Percentiles rank a stretch among this genome's conserved stretches.
These are phyloP conservation scores for Macrophomina tecta DNA, from an alignment of 2,329 filamentous ascomycete species.

Conservation along the genomic window DNA sequence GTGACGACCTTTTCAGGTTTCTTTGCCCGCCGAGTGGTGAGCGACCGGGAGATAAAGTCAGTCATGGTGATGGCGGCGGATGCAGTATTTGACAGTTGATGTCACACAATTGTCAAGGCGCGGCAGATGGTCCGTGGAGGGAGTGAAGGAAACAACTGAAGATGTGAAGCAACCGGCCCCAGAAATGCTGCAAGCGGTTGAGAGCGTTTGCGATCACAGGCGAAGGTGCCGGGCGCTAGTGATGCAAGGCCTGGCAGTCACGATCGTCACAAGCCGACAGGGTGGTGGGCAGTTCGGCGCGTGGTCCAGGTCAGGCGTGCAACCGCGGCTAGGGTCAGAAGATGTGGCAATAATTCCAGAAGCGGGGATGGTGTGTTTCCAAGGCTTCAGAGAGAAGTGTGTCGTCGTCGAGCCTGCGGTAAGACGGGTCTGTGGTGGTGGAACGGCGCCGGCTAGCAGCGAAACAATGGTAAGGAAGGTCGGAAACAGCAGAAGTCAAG, in stretches of 20 bases:
- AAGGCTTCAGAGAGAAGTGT: constrained; percentile 8
- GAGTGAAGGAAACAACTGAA: not conserved
- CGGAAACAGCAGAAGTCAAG: constrained; percentile 34
- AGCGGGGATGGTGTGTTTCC: constrained; percentile 2
- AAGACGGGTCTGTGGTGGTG: constrained; percentile 18
- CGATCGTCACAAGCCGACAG: constrained; percentile 19
- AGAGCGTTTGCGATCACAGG: constrained; percentile 9
- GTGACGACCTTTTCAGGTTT: constrained; percentile 52
- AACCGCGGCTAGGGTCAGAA: constrained; percentile 21
- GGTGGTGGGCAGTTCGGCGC: constrained; percentile 10
- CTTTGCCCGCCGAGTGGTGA: constrained; percentile 69
- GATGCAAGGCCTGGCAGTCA: constrained; percentile 14
- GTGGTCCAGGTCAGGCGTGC: constrained; percentile 21
- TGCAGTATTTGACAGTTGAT: constrained; percentile 11
- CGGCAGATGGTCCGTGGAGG: not conserved
- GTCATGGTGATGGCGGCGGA: constrained; percentile 22
- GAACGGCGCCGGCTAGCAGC: constrained; percentile 39
- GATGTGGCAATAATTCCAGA: constrained; percentile 10
- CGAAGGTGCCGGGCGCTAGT: constrained; percentile 10
- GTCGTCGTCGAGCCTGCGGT: constrained; percentile 22
- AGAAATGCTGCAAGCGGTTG: not conserved
- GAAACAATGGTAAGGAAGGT: constrained; percentile 30
- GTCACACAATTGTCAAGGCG: constrained; percentile 15
- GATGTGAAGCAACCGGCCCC: constrained; percentile 16
- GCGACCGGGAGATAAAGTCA: constrained; percentile 68